A percentile compares a stretch with the other conserved stretches of the same genome.
These are phyloP conservation scores for Pisolithus marmoratus DNA, from an alignment of 768 basidiomycete genomes.

Conservation along the genomic window DNA sequence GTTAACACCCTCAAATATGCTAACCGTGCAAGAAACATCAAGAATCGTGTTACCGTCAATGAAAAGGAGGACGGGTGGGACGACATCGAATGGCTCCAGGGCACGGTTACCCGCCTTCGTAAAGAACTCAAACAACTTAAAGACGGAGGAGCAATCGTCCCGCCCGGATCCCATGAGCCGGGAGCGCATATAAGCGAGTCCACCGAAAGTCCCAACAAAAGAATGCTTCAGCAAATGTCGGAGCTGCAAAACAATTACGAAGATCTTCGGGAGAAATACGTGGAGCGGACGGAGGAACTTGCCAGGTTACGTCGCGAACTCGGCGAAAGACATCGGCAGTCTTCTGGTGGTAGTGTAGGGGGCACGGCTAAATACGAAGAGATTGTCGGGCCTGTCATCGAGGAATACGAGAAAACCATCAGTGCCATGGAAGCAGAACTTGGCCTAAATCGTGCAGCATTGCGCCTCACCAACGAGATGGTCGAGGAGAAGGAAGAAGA, in stretches of 20 bases:
- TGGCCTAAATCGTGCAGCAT: slow-evolving; percentile 77
- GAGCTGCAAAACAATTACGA: slow-evolving; percentile 85
- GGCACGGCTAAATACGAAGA: slow-evolving; percentile 82
- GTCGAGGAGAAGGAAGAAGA: slow-evolving; percentile 90
- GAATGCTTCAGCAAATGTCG: slow-evolving; percentile 72
- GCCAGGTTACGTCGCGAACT: slow-evolving; percentile 74
- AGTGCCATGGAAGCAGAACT: slow-evolving; percentile 91
- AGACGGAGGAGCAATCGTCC: slow-evolving; percentile 44
- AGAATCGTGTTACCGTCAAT: slow-evolving; percentile 87
- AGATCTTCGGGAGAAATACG: slow-evolving; percentile 75
- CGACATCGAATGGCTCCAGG: slow-evolving; percentile 94
- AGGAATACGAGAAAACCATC: slow-evolving; percentile 98
- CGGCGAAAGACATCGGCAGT: slow-evolving; percentile 63
- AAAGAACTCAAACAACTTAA: slow-evolving; percentile 83
- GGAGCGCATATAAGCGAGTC: slow-evolving; percentile 27
- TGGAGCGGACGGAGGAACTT: slow-evolving; percentile 85
- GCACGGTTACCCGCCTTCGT: slow-evolving; percentile 75
- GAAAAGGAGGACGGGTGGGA: slow-evolving; percentile 99
- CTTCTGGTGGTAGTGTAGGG: slow-evolving; percentile 52
- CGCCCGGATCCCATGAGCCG: slow-evolving; percentile 22
- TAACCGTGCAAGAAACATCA: slow-evolving; percentile 95
- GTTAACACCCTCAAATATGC: slow-evolving; percentile 96
- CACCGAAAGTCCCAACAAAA: slow-evolving; percentile 64
- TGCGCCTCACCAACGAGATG: slow-evolving; percentile 88
- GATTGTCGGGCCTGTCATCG: slow-evolving; percentile 95